Evolutionary conservation across 345 rosid genomes (phyloP).

Genomic region (Euphorbia lathyris): DNA sequence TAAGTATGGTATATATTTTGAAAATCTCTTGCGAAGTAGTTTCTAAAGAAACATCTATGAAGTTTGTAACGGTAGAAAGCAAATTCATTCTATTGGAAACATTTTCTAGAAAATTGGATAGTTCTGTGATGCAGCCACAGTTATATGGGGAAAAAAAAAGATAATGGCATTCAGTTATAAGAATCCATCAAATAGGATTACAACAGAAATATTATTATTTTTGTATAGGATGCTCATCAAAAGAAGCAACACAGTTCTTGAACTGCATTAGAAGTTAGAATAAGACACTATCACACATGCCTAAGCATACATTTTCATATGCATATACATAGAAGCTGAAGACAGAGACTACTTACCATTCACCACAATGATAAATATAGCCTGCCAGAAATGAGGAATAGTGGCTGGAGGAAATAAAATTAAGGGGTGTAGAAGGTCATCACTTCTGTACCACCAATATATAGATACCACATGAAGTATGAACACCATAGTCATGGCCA

Average conservation of each 20-base stretch:
- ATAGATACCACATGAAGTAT: slow-evolving; percentile 39
- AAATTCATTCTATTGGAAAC: not conserved
- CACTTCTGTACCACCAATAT: slow-evolving; percentile 51
- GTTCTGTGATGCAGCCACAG: not conserved
- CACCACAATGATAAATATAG: slow-evolving; percentile 48
- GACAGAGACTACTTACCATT: slow-evolving; percentile 38
- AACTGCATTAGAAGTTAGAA: not conserved
- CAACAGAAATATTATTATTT: too few species aligned
- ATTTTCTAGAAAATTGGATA: not conserved
- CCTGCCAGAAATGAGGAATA: slow-evolving; percentile 63
- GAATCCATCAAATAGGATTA: not conserved
- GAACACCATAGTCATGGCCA: slow-evolving; percentile 33
- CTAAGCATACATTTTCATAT: not conserved
- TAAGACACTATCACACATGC: not conserved
- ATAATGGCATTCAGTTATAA: not conserved
- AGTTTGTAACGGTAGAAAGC: not conserved
- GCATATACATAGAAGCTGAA: not conserved
- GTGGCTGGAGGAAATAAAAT: slow-evolving; percentile 52
- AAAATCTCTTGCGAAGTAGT: not conserved
- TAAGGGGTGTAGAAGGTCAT: slow-evolving; percentile 48
- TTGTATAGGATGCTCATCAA: too few species aligned
- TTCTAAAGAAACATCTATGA: not conserved
- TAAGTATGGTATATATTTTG: not conserved
- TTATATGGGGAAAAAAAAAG: not conserved
- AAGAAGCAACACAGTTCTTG: not conserved